Evolutionary conservation across 2,329 filamentous ascomycete genomes (phyloP).

Genomic region (Pyricularia pennisetigena): DNA sequence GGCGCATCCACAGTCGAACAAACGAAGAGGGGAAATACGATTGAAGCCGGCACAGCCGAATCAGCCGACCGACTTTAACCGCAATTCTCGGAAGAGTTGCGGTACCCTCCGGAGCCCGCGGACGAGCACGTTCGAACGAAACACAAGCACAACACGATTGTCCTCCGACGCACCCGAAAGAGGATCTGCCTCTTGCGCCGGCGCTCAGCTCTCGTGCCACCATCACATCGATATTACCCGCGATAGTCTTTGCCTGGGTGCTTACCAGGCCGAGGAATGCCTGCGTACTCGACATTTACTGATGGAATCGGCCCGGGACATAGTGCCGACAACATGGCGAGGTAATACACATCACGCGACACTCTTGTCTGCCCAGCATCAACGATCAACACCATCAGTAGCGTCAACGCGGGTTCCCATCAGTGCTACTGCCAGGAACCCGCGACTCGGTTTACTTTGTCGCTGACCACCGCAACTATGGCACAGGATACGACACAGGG

Average conservation of each 20-base stretch:
- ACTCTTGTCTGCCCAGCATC: background rate
- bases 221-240: background rate
- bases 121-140: background rate
- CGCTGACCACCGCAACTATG: background rate
- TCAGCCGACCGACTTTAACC: background rate
- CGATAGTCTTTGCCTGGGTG: background rate
- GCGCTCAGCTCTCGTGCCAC: background rate
- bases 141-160: background rate
- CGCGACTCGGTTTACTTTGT: background rate
- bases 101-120: background rate
- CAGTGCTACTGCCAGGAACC: background rate
- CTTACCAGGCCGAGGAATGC: slow-evolving; percentile 27
- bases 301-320: slow-evolving; percentile 29
- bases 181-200: background rate
- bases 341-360: slow-evolving; percentile 21
- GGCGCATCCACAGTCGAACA: background rate
- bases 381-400: background rate
- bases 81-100: background rate
- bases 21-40: background rate
- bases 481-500: slow-evolving; percentile 45
- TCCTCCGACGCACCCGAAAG: background rate
- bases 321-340: slow-evolving; percentile 36
- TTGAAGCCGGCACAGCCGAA: background rate
- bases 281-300: slow-evolving; percentile 43
- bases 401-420: background rate